Evolutionary conservation across 805 yeast genomes (phyloP), one percentile per base, ranked within the genome.

Genomic region (Candida boleticola): DNA sequence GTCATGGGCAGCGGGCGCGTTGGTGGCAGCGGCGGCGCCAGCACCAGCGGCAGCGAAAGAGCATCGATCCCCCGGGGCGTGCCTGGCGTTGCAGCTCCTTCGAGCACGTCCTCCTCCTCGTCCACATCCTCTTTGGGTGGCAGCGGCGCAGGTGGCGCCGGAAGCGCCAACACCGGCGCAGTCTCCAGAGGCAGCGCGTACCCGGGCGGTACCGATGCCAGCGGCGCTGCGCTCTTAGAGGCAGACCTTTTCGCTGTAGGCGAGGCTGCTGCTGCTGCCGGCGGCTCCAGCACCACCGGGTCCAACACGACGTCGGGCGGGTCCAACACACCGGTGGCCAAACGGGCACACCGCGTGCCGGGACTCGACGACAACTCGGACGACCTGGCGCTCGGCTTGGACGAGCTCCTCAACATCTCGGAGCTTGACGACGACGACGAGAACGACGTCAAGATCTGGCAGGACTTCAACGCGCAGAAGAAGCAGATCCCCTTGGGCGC

Each of bases 391-490:
- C 60, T 64, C 39, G 74, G 62, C 51, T 63, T 92, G 40, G 96
- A 89, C 60, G 97, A 92, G 55, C 73, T 89, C 45, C 72, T 92
- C 54, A 89, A 92, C 59, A 84, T 92, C 66, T 84, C 92, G 58
- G 97, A 87, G 58, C 69, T 89, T 47, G 96, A 87, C 53, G 87
- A 85, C 48, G 73, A 68, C 39, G 85, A 77, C 42, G 84, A 80
- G 22, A 77, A 77, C 45, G 83, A 79, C 40, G 75, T 66, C 3
- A 65, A 61, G 42, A 70, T 71, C 30, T 71, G 76, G 76, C 47
- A 71, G 30, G 75, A 70, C 43, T 70, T 70, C 60, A 71, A 67
- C 51, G 63, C 58, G 52, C 66, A 62, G 48, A 73, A 57, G 66
- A 71, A 55, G 56, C 56, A 77, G 75, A 57, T 89, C 6, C 97